Base-by-base conservation (phyloP, 768 basidiomycete genomes). In the Mycena chlorophos region DNA sequence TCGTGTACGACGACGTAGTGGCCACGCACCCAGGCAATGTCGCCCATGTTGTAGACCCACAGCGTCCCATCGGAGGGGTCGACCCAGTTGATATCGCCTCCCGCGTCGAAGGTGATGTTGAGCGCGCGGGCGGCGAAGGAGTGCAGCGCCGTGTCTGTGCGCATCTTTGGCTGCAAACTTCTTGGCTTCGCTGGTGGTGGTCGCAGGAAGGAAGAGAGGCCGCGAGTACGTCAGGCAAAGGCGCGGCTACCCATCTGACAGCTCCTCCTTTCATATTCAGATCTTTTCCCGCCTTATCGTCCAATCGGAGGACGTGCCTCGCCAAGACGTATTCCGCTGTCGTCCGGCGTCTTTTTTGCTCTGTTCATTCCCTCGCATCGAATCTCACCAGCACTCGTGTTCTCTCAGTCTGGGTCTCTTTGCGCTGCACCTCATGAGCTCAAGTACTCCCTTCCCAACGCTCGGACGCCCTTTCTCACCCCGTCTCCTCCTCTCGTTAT, bases 1-100 rank as follows among this genome's bases (percentile, higher is more conserved):
- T 26, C 10, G 8, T 17, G 30, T 16, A 14, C n/a, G n/a, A 14
- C 40, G 8, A 43, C 12, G 19, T 10, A 19, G 8, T 43, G 22
- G 40, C 31, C 31, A 54, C 56, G 29, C 56, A 58, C 58, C 58
- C 86, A 88, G 5, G 85, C 81, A 45, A 87, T 83, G 68, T 88
- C 83, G 54, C 86, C 87, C 2, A 76, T 70, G 30, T 61, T 60
- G 39, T 58, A 63, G 27, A 57, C 50, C 5, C 6, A 6, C 14
- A 60, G 51, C 2, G 13, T 61, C 10, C 52, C 57, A 2, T 39
- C 39, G 50, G 1, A n/a, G n/a, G n/a, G 34, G 40, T 58, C 62
- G 45, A 61, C 54, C 39, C 53, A 61, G 49, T 31, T 54, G 17
- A 61, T 39, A 56, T 61, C 60, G 42, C 60, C 60, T 2, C 40